Conservation (phyloP, 1,139 yeast species). For the Saccharomycopsis hybrid region DNA sequence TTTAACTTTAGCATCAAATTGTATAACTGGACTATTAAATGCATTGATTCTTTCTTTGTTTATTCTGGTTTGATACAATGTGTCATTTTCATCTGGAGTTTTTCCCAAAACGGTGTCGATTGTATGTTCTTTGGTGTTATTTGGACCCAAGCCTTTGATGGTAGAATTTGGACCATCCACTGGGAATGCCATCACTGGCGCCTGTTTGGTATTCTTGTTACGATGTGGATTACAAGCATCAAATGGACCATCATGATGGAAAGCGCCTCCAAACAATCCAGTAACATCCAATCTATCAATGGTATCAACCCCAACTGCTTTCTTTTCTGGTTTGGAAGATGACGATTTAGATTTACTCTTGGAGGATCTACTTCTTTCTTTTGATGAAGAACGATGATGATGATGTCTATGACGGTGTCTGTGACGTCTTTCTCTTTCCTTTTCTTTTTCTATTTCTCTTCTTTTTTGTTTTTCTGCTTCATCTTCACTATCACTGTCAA, state of each 20-base stretch:
- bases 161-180: slow-evolving; percentile 91
- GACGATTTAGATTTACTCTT: slow-evolving; percentile 13
- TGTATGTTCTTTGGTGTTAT: slow-evolving; percentile 43
- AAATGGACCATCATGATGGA: slow-evolving; percentile 98
- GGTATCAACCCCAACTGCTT: slow-evolving; percentile 58
- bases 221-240: slow-evolving; percentile 98
- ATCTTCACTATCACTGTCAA: slow-evolving; percentile 17
- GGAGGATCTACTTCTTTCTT: slow-evolving; percentile 21
- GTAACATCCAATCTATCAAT: slow-evolving; percentile 94
- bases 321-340: slow-evolving; percentile 41
- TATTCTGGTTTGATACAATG: slow-evolving; percentile 10
- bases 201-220: slow-evolving; percentile 70
- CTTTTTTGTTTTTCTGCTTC: slow-evolving; percentile 13
- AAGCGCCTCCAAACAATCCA: slow-evolving; percentile 89
- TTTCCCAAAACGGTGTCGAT: slow-evolving; percentile 58
- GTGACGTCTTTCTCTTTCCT: slow-evolving; percentile 18
- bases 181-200: slow-evolving; percentile 95
- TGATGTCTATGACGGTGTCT: slow-evolving; percentile 18
- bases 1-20: slow-evolving; percentile 65
- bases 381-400: slow-evolving; percentile 8
- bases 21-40: slow-evolving; percentile 50
- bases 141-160: slow-evolving; percentile 50
- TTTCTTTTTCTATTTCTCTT: background rate
- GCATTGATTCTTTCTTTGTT: slow-evolving; percentile 28
- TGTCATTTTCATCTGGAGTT: slow-evolving; percentile 26